These are phyloP conservation scores for Suhomyces atakaporum DNA, from an alignment of 1,139 yeast species.

Conservation along the genomic window DNA sequence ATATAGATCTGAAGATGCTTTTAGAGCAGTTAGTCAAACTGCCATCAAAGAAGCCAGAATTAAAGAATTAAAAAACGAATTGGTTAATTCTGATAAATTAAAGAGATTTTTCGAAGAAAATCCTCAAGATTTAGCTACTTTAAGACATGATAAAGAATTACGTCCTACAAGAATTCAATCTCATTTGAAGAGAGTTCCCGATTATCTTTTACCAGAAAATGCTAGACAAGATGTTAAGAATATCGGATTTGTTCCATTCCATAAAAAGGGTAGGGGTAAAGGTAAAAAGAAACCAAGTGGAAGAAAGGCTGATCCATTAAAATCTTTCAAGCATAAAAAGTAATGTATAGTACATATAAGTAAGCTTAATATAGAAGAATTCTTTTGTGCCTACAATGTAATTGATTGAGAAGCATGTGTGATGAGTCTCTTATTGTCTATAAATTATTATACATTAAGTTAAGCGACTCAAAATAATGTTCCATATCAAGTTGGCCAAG, in stretches of 20 bases:
- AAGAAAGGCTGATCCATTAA: constrained; percentile 69
- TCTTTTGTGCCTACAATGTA: no score
- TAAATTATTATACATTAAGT: constrained; percentile 5
- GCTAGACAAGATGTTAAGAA: constrained; percentile 63
- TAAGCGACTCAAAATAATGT: constrained; percentile 45
- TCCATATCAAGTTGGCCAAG: constrained; percentile 58
- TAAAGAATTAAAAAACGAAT: constrained; percentile 84
- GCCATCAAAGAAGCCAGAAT: constrained; percentile 93
- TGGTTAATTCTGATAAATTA: constrained; percentile 84
- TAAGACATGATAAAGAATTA: constrained; percentile 88
- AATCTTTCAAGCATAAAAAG: constrained; percentile 37
- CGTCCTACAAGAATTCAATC: constrained; percentile 82
- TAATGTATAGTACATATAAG: constrained; percentile 2
- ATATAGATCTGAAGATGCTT: constrained; percentile 96
- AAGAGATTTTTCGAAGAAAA: constrained; percentile 96
- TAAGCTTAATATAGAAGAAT: no score
- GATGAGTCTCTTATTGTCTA: constrained; percentile 1
- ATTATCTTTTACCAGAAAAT: constrained; percentile 81
- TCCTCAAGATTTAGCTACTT: constrained; percentile 88
- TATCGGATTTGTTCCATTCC: constrained; percentile 78
- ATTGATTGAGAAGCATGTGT: no score
- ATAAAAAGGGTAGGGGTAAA: constrained; percentile 39
- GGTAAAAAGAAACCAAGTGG: constrained; percentile 40
- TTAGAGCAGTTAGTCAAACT: constrained; percentile 87
- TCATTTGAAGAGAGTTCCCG: constrained; percentile 91